A percentile compares a stretch with the other conserved stretches of the same genome.
Conservation (phyloP, 2,329 filamentous ascomycete species). For the Xylariaceae sp. region DNA sequence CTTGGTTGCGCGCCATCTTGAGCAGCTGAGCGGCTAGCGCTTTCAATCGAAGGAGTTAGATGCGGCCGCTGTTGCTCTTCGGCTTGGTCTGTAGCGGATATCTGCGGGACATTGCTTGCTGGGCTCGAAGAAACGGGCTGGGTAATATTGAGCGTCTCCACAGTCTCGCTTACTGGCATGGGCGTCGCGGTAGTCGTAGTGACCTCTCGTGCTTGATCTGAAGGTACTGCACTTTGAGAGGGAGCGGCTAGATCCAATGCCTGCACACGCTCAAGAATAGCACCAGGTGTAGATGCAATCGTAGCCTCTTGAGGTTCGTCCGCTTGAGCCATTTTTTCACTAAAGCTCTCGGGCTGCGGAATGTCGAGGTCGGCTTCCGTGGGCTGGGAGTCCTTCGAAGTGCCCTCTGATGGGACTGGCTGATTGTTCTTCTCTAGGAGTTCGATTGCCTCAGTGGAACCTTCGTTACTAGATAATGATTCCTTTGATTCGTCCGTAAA, state of each 20-base stretch:
- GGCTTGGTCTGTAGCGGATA: constrained; percentile 31
- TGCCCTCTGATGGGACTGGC: constrained; percentile 25
- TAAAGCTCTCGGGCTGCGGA: constrained; percentile 13
- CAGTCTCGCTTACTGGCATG: constrained; percentile 22
- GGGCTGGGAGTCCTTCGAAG: constrained; percentile 21
- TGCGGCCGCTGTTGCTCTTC: constrained; percentile 47
- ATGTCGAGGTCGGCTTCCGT: constrained; percentile 16
- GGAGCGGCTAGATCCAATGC: constrained; percentile 46
- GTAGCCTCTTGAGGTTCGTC: constrained; percentile 31
- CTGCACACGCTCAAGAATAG: constrained; percentile 43
- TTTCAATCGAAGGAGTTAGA: constrained; percentile 33
- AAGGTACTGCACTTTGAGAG: constrained; percentile 8
- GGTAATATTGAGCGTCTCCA: constrained; percentile 16
- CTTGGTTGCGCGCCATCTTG: constrained; percentile 21
- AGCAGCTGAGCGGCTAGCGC: constrained; percentile 19
- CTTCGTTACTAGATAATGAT: constrained; percentile 65
- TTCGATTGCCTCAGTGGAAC: constrained; percentile 52
- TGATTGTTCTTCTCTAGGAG: constrained; percentile 44
- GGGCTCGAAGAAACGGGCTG: constrained; percentile 17
- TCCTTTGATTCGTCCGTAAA: constrained; percentile 86
- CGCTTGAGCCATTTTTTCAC: constrained; percentile 18
- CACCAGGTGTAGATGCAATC: constrained; percentile 27
- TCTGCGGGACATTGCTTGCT: constrained; percentile 12
- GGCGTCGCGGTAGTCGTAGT: constrained; percentile 19
- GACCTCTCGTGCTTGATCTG: constrained; percentile 14